These are phyloP conservation scores for Xylaria castorea DNA, from an alignment of 495 filamentous ascomycete genomes.

Conservation along the genomic window DNA sequence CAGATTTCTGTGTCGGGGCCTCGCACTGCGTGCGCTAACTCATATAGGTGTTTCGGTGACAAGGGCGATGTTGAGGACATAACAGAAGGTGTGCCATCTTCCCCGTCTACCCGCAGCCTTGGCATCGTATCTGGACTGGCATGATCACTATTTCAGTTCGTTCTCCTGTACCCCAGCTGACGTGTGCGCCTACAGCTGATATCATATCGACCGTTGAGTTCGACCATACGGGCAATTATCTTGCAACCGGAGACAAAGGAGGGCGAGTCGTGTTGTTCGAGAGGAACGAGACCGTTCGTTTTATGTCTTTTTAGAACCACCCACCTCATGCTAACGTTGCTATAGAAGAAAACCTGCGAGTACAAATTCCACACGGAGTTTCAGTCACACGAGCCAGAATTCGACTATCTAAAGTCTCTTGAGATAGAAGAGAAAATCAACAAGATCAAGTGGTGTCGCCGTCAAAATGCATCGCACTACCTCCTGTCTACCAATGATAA, in stretches of 20 bases:
- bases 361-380: constrained; percentile 99
- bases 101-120: constrained; percentile 16
- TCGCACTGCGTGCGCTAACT: constrained; percentile 31
- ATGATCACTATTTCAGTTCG: not conserved
- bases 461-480: constrained; percentile 98
- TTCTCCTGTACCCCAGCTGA: constrained; percentile 32
- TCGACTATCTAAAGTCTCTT: constrained; percentile 98
- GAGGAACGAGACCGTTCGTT: constrained; percentile 90
- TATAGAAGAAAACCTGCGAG: constrained; percentile 98
- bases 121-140: too few relatives aligned
- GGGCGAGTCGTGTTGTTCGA: constrained; percentile 96
- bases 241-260: constrained; percentile 97
- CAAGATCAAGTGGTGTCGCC: constrained; percentile 99
- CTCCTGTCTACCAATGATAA: constrained; percentile 99
- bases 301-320: not conserved
- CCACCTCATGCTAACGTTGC: constrained; percentile 20
- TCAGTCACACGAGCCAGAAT: constrained; percentile 98
- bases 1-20: not conserved
- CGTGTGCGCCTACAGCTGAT: constrained; percentile 67
- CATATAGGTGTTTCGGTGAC: constrained; percentile 91
- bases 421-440: constrained; percentile 99
- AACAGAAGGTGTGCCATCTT: constrained; percentile 79
- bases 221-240: constrained; percentile 97
- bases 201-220: constrained; percentile 99
- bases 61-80: constrained; percentile 99